Evolutionary conservation across 345 rosid species (phyloP).

Genomic region (Rhodamnia argentea): DNA sequence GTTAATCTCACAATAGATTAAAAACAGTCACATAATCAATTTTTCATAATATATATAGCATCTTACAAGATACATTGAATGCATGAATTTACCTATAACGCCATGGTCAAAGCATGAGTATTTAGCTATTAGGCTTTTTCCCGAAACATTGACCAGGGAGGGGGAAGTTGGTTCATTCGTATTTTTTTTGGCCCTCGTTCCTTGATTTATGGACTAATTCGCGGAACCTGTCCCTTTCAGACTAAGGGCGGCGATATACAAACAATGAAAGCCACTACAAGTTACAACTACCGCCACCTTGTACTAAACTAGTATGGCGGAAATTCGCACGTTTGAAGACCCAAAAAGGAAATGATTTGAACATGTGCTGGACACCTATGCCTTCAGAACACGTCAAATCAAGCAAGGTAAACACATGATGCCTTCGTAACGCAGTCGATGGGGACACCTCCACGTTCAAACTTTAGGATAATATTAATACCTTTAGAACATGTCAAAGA

Average conservation of each 20-base stretch:
- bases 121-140: not conserved
- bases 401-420: not conserved
- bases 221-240: not conserved
- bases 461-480: not conserved
- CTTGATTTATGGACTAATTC: not conserved
- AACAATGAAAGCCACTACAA: not conserved
- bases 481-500: too few relatives aligned
- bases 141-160: too few relatives aligned
- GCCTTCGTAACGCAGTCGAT: not conserved
- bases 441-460: not conserved
- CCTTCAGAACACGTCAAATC: not conserved
- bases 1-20: too few relatives aligned
- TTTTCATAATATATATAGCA: not conserved
- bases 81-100: not conserved
- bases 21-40: too few relatives aligned
- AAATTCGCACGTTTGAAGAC: not conserved
- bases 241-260: not conserved
- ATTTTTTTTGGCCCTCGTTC: not conserved
- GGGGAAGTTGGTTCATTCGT: too few relatives aligned
- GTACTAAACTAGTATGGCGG: not conserved
- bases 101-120: not conserved
- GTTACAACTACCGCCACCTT: not conserved
- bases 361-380: not conserved
- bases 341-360: not conserved
- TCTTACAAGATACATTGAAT: not conserved